phyloP scores from a whole-genome alignment of 2,329 filamentous ascomycete species.

The Botrytis deweyae region DNA sequence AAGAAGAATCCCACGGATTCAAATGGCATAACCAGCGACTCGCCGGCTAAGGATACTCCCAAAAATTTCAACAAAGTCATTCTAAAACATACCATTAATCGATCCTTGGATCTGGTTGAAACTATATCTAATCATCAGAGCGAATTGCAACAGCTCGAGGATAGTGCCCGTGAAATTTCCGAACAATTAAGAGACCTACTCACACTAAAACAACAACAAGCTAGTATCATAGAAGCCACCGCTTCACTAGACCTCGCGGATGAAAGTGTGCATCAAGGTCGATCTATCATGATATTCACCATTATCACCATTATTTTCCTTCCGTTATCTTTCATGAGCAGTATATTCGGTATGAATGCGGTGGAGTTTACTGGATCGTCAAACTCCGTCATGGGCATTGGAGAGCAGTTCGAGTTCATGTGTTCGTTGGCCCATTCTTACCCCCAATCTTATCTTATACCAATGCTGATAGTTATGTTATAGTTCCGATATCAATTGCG shows the following conservation, averaged over 20 bases:
- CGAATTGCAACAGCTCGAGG: slow-evolving; percentile 9
- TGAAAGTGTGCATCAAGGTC: not conserved
- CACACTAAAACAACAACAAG: slow-evolving; percentile 48
- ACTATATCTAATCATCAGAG: not conserved
- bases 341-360: slow-evolving; percentile 16
- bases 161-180: not conserved
- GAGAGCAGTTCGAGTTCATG: slow-evolving; percentile 7
- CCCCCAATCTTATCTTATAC: not conserved
- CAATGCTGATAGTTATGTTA: not conserved
- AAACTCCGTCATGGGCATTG: not conserved
- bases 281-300: slow-evolving; percentile 18
- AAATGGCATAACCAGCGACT: no score
- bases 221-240: slow-evolving; percentile 45
- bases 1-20: not conserved
- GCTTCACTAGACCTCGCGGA: not conserved
- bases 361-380: not conserved
- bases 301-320: slow-evolving; percentile 14
- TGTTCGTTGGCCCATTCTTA: not conserved
- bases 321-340: slow-evolving; percentile 13
- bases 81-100: not conserved
- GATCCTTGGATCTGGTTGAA: not conserved
- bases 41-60: not conserved
- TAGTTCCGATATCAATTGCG: not conserved
- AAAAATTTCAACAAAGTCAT: not conserved
- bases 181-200: slow-evolving; percentile 40